phyloP scores from a whole-genome alignment of 805 yeast genomes.

The Martiniozyma abietophila region DNA sequence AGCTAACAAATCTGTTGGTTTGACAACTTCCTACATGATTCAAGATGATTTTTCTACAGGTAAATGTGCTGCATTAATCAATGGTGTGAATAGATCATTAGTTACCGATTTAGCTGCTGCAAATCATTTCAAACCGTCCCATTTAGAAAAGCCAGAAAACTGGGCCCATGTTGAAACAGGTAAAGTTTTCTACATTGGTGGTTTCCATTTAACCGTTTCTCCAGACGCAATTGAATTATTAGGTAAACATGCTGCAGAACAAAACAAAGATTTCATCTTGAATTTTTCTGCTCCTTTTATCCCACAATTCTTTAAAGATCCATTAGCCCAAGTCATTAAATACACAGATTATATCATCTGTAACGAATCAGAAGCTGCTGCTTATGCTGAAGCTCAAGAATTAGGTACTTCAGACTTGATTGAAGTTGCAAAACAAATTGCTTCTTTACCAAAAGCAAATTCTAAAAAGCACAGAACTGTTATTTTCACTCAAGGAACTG shows the following conservation, averaged over 20 bases:
- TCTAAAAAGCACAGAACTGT: conserved; percentile 67
- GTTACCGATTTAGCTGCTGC: conserved; percentile 98
- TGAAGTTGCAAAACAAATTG: conserved; percentile 76
- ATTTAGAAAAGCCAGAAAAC: conserved; percentile 80
- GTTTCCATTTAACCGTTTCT: conserved; percentile 97
- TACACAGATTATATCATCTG: conserved; percentile 90
- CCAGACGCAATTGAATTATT: conserved; percentile 86
- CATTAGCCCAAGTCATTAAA: conserved; percentile 68
- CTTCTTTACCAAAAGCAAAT: conserved; percentile 70
- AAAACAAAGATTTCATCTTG: conserved; percentile 44
- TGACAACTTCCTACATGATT: conserved; percentile 75
- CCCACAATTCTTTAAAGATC: conserved; percentile 90
- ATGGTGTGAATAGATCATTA: conserved; percentile 78
- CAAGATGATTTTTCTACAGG: conserved; percentile 79
- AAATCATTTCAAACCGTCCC: conserved; percentile 86
- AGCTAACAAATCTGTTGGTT: conserved; percentile 87
- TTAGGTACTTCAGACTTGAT: conserved; percentile 50
- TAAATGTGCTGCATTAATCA: conserved; percentile 92
- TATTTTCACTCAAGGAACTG: conserved; percentile 90
- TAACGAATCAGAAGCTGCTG: conserved; percentile 94
- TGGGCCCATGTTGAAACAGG: conserved; percentile 82
- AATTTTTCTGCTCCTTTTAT: conserved; percentile 97
- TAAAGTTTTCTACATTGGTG: conserved; percentile 85
- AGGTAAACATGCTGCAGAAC: conserved; percentile 72
- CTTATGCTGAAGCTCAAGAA: conserved; percentile 83